These are phyloP conservation scores for Plasmodium malariae DNA, from an alignment of 169 alveolate genomes.

Conservation along the genomic window DNA sequence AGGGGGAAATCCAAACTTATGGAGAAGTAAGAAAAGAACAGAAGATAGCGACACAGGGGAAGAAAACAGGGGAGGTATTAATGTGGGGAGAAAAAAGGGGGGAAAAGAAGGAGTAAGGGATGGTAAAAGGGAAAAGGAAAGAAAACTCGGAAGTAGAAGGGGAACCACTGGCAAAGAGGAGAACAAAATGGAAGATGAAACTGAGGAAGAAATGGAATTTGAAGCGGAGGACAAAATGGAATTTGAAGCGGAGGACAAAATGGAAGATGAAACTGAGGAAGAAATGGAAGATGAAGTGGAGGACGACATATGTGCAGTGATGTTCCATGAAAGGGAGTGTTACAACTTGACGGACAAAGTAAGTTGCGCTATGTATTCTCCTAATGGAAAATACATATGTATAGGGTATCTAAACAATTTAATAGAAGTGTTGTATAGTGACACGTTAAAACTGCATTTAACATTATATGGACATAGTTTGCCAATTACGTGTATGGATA, in stretches of 20 bases:
- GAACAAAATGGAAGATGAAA: background rate
- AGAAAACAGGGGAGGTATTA: too few relatives aligned
- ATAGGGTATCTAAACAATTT: slow-evolving; percentile 88
- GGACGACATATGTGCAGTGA: background rate
- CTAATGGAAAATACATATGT: slow-evolving; percentile 83
- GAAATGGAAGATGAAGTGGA: slow-evolving; percentile 6
- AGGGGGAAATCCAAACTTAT: background rate
- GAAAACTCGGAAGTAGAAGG: background rate
- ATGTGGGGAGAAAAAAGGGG: too few relatives aligned
- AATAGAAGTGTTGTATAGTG: slow-evolving; percentile 86
- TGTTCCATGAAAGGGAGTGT: slow-evolving; percentile 57
- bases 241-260: background rate
- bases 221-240: background rate
- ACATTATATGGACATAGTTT: slow-evolving; percentile 92
- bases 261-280: too few relatives aligned
- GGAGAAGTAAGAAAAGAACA: background rate
- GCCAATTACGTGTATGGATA: slow-evolving; percentile 88
- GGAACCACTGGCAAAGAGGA: background rate
- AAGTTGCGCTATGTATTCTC: slow-evolving; percentile 79
- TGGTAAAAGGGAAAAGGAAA: background rate
- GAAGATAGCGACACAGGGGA: background rate
- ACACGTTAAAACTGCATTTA: slow-evolving; percentile 86
- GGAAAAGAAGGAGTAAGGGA: too few relatives aligned
- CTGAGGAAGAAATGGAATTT: background rate
- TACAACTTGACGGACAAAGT: slow-evolving; percentile 76